A percentile compares a stretch with the other conserved stretches of the same genome.
Conservation (phyloP, 179 eudicot species). For the Actinidia arguta region DNA sequence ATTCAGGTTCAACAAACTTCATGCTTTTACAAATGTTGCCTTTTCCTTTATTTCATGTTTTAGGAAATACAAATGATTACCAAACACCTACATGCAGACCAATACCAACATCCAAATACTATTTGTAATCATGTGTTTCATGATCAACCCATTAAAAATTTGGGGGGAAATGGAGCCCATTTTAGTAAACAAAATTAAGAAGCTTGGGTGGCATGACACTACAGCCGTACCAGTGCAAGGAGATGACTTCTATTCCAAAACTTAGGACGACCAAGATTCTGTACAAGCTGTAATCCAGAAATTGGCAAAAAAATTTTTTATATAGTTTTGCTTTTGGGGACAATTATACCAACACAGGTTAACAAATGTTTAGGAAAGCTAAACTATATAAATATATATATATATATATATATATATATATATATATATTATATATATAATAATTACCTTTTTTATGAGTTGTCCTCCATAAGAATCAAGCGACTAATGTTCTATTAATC, state of each 20-base stretch:
- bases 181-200: background rate
- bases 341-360: too few relatives aligned
- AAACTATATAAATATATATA: too few relatives aligned
- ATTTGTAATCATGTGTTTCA: background rate
- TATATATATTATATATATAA: too few relatives aligned
- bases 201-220: too few relatives aligned
- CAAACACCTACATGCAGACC: background rate
- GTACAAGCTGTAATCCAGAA: conserved; percentile 19
- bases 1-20: background rate
- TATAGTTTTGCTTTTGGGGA: too few relatives aligned
- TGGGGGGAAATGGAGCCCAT: background rate
- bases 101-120: background rate
- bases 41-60: background rate
- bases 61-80: background rate
- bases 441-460: too few relatives aligned
- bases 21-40: background rate
- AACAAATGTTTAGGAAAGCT: too few relatives aligned
- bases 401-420: too few relatives aligned
- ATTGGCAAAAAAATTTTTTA: too few relatives aligned
- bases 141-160: background rate
- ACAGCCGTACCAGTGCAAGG: too few relatives aligned
- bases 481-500: too few relatives aligned
- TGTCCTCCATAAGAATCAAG: too few relatives aligned
- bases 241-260: conserved; percentile 16
- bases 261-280: conserved; percentile 7